Conservation (phyloP, 2,329 filamentous ascomycete species). For the Ceratocystis ficicola region DNA sequence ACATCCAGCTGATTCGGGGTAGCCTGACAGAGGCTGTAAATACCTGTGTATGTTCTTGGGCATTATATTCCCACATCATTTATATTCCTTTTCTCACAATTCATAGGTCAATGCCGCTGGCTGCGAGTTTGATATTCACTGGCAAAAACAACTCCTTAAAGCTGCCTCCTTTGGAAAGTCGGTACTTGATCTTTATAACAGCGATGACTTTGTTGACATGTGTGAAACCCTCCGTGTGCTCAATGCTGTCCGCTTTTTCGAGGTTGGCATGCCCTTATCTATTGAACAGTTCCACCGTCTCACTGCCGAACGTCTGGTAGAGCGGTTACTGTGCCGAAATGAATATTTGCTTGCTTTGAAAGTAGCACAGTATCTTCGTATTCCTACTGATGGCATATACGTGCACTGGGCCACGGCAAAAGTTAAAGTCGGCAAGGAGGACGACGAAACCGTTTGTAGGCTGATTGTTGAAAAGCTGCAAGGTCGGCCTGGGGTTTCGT, state of each 20-base stretch:
- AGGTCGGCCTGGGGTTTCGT: constrained; percentile 85
- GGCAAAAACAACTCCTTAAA: constrained; percentile 93
- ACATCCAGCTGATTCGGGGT: constrained; percentile 83
- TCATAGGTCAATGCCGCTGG: constrained; percentile 63
- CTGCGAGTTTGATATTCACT: constrained; percentile 76
- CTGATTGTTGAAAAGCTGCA: constrained; percentile 76
- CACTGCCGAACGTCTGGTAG: constrained; percentile 77
- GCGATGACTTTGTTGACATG: constrained; percentile 97
- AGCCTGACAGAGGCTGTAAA: constrained; percentile 88
- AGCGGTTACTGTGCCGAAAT: constrained; percentile 72
- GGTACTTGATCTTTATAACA: constrained; percentile 91
- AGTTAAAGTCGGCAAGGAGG: constrained; percentile 69
- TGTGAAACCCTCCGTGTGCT: constrained; percentile 85
- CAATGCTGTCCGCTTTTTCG: constrained; percentile 83
- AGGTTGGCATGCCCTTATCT: constrained; percentile 77
- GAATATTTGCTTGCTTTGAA: constrained; percentile 85
- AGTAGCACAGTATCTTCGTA: constrained; percentile 72
- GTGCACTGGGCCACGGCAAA: constrained; percentile 96
- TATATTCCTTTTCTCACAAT: constrained; percentile 5
- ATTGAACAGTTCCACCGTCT: constrained; percentile 90
- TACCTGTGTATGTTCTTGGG: constrained; percentile 45
- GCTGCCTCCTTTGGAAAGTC: constrained; percentile 97
- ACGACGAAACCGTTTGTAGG: constrained; percentile 77
- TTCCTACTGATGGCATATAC: constrained; percentile 82
- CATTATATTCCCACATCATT: neutral